Evolutionary conservation across 139 green algal genomes (phyloP).

Genomic region (Ulvella scutata): DNA sequence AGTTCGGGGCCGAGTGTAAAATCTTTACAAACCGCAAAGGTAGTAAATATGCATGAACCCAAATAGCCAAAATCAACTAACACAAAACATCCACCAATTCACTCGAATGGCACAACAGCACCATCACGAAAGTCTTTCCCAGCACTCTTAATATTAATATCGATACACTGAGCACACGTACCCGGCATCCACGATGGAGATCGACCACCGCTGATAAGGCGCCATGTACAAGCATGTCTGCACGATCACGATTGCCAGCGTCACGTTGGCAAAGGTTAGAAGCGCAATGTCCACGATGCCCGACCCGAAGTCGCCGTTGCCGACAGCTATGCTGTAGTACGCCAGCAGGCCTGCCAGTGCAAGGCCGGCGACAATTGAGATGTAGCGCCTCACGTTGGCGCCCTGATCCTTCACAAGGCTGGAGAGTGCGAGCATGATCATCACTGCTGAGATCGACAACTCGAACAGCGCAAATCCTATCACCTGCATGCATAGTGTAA

Average conservation of each 20-base stretch:
- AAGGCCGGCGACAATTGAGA: background rate
- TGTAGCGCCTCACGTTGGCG: background rate
- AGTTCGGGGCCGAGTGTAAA: too few species aligned
- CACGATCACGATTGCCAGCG: background rate
- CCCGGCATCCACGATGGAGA: background rate
- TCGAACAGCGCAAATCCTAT: background rate
- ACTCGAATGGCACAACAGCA: too few species aligned
- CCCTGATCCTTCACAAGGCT: background rate
- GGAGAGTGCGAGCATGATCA: background rate
- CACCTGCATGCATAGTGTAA: too few species aligned
- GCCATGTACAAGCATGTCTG: background rate
- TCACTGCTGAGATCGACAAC: background rate
- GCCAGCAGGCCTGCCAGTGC: background rate
- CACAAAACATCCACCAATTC: too few species aligned
- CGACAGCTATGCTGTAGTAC: background rate
- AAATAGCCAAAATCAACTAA: too few species aligned
- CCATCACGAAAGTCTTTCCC: too few species aligned
- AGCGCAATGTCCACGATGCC: background rate
- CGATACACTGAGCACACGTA: too few species aligned
- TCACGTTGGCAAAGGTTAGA: constrained; percentile 1
- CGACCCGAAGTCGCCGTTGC: background rate
- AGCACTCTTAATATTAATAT: too few species aligned
- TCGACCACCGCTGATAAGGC: background rate
- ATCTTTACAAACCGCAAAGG: too few species aligned
- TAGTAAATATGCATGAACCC: too few species aligned